Base-by-base conservation (phyloP, 768 basidiomycete species). In the Postia placenta region DNA sequence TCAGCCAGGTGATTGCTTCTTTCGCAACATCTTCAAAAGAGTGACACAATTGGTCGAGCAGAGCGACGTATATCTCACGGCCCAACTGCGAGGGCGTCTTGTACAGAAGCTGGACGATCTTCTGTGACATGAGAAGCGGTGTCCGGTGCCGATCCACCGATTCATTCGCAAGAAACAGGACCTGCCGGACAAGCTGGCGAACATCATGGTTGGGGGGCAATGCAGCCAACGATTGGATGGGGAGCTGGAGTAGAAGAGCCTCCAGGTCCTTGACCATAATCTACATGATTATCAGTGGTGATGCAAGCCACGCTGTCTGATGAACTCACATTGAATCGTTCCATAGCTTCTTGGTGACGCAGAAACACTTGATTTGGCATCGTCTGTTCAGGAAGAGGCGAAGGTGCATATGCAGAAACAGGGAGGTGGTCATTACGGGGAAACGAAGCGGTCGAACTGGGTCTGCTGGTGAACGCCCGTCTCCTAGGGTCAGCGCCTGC, bases 1-100 rank as follows among this genome's bases (percentile, higher is more conserved):
- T 70, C 42, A 99, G 72, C 96, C 96, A 99, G 1, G 88, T 89
- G 43, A 93, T 87, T 5, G 95, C 96, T 68, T 99, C 96, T 66
- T 93, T 93, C 15, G 87, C 90, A 39, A 97, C 95, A 55, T 95
- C 91, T 56, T 90, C 84, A 54, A 92, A 94, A 14, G 83, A 72
- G 53, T 84, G 82, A 64, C 96, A 98, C 36, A 99, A 71, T 53
- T 92, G 86, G 50, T 93, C 87, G 12, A 99, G 71, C 39, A 99
- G 72, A 38, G 85, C 80, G 33, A 92, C 93, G 64, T 92, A 99
- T 9, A 96, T 86, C 64, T 99, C 94, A 46, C 95, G 80, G 0
- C 89, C 92, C 48, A 99, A 75, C 56, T 88, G 83, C 2, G 81
- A 81, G 3, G 79, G 75, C 1, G 89, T 89, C 72, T 94, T 94